Evolutionary conservation across 495 filamentous ascomycete genomes (phyloP).

Genomic region (Xylaria cubensis): DNA sequence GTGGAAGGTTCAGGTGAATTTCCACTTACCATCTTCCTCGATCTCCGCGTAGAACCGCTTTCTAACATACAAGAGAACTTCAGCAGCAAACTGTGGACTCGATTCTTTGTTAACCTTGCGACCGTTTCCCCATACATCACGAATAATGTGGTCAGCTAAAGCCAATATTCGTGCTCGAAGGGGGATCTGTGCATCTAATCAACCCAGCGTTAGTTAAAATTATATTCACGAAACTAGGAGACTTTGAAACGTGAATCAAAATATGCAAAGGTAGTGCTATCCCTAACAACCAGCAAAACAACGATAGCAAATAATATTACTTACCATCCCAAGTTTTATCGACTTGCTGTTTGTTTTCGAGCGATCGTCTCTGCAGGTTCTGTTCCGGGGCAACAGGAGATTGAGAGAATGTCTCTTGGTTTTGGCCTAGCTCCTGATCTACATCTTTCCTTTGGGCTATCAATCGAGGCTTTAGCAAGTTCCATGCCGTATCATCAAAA

Average conservation of each 20-base stretch:
- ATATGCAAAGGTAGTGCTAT: not conserved
- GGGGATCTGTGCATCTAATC: constrained; percentile 61
- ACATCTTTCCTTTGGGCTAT: constrained; percentile 66
- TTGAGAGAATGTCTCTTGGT: constrained; percentile 44
- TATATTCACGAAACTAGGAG: not conserved
- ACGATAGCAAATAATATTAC: not conserved
- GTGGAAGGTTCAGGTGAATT: not conserved
- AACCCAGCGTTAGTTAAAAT: not conserved
- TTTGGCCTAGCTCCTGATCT: constrained; percentile 60
- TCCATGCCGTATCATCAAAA: constrained; percentile 70
- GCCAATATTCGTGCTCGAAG: constrained; percentile 63
- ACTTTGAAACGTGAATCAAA: not conserved
- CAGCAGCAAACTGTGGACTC: constrained; percentile 68
- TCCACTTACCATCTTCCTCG: constrained; percentile 35
- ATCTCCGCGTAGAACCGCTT: constrained; percentile 66
- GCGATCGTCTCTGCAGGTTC: constrained; percentile 36
- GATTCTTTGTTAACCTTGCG: constrained; percentile 62
- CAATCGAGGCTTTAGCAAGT: constrained; percentile 67
- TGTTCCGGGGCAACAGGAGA: constrained; percentile 16
- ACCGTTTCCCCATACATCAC: constrained; percentile 63
- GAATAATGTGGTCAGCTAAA: constrained; percentile 70
- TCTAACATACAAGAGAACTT: constrained; percentile 68
- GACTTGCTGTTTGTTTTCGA: constrained; percentile 62
- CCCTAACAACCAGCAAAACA: not conserved
- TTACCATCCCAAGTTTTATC: constrained; percentile 67